Base-by-base conservation (phyloP, 116 monocot genomes). In the Cymodocea nodosa region DNA sequence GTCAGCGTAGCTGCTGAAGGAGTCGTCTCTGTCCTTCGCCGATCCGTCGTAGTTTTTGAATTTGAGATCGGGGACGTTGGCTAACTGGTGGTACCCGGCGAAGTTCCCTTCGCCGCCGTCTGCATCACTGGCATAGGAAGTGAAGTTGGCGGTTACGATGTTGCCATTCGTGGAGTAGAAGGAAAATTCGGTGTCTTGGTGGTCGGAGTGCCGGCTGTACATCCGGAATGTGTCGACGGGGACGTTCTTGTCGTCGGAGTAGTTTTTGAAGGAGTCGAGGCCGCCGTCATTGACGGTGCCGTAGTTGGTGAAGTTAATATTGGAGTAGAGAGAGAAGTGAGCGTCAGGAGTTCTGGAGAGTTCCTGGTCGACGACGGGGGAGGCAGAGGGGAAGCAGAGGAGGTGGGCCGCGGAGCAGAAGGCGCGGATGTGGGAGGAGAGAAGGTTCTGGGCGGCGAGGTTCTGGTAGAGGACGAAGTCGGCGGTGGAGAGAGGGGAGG, bases 261-360 rank as follows among this genome's bases (percentile, higher is more conserved):
- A 88, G 68, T 73, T 78, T 25, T 63, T 65, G 81, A 87, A 87
- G 22, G 78, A 71, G 62, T 57, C 24, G 19, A 74, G 34, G n/a
- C 84, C 84, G 30, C 66, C 75, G 67, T 23, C 55, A 13, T 25
- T 37, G 52, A 17, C 25, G 37, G 72, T 67, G 49, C 79, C 88
- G 79, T 88, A 88, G 75, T 81, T 84, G 71, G 75, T 64, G 82
- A 88, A 84, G 73, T 88, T 82, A 59, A 60, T 64, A 71, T 70
- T 64, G 15, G 23, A 3, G 52, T 88, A 88, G 56, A 7, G 1
- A 54, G 56, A 15, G 72, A 88, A 88, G 53, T 59, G 19, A n/a
- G 73, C 66, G 39, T 60, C 62, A 20, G 50, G 24, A 17, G 11
- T 8, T 12, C 24, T 5, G 52, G 60, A 34, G 55, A 75, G 73